Percentiles rank a stretch among this genome's conserved stretches.
These are phyloP conservation scores for Adenanthera pavonina DNA, from an alignment of 306 rosid genomes.

Conservation along the genomic window DNA sequence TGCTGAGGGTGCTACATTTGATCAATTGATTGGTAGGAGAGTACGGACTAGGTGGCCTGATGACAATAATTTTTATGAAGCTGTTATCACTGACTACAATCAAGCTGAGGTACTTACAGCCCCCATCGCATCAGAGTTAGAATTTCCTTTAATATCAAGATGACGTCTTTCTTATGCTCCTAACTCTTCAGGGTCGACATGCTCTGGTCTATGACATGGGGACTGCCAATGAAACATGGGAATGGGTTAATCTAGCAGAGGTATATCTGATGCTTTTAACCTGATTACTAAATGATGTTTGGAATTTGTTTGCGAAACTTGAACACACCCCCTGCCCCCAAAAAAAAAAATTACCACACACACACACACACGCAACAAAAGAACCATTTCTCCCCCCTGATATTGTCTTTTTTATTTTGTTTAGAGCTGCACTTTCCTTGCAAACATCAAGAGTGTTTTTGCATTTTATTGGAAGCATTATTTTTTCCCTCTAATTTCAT, in stretches of 20 bases:
- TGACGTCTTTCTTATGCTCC: slow-evolving; percentile 25
- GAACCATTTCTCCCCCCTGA: neutral
- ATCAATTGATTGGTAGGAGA: slow-evolving; percentile 77
- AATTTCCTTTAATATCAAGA: slow-evolving; percentile 32
- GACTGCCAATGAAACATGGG: slow-evolving; percentile 80
- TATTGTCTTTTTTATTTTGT: neutral
- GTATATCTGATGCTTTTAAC: slow-evolving; percentile 53
- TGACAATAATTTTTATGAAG: slow-evolving; percentile 95
- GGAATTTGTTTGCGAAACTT: slow-evolving; percentile 9
- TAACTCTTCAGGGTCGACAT: slow-evolving; percentile 77
- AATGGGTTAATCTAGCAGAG: slow-evolving; percentile 94
- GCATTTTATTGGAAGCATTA: neutral
- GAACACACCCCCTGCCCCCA: neutral
- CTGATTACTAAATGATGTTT: slow-evolving; percentile 18
- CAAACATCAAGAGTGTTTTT: neutral
- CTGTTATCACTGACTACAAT: slow-evolving; percentile 81
- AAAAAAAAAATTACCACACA: neutral
- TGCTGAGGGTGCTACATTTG: slow-evolving; percentile 65
- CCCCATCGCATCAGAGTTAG: slow-evolving; percentile 25
- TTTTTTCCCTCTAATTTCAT: neutral
- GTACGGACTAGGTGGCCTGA: slow-evolving; percentile 97
- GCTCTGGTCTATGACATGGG: slow-evolving; percentile 84
- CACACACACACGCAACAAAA: neutral
- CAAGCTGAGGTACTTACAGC: slow-evolving; percentile 61
- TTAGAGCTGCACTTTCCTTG: neutral